Conservation (phyloP, 1,284 basidiomycete species). For the Takashimella koratensis region DNA sequence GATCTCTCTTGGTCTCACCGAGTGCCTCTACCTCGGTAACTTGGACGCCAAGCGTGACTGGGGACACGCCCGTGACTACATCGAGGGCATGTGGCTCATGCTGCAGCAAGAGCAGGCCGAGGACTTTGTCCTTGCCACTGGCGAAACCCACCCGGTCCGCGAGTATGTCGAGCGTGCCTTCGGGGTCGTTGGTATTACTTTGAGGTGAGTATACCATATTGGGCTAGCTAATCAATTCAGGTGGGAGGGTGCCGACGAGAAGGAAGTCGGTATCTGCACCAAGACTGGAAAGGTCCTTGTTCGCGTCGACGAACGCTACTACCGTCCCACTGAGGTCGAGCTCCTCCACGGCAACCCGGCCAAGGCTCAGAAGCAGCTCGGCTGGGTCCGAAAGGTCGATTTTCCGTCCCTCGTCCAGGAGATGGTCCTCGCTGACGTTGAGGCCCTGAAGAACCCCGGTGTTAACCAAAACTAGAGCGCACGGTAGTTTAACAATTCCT, state of each 20-base stretch:
- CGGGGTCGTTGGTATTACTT: slow-evolving; percentile 59
- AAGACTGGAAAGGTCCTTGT: slow-evolving; percentile 8
- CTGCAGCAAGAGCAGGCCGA: slow-evolving; percentile 70
- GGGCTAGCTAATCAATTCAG: too few species aligned
- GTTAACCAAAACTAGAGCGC: too few species aligned
- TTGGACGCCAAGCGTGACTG: slow-evolving; percentile 87
- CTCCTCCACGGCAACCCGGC: slow-evolving; percentile 42
- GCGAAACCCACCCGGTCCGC: slow-evolving; percentile 84
- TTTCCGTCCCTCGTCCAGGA: slow-evolving; percentile 79
- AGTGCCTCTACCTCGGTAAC: slow-evolving; percentile 84
- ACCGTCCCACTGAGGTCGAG: slow-evolving; percentile 79
- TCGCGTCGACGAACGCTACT: slow-evolving; percentile 31
- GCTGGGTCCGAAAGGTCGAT: slow-evolving; percentile 77
- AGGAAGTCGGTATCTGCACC: slow-evolving; percentile 36
- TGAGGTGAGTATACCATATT: too few species aligned
- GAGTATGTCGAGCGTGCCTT: slow-evolving; percentile 87
- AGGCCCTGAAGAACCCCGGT: too few species aligned
- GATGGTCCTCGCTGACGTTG: slow-evolving; percentile 58
- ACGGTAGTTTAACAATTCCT: too few species aligned
- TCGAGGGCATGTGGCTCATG: slow-evolving; percentile 94
- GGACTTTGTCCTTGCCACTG: slow-evolving; percentile 88
- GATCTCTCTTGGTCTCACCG: slow-evolving; percentile 76
- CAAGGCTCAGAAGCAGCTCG: slow-evolving; percentile 76
- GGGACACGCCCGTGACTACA: slow-evolving; percentile 86
- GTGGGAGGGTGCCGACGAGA: slow-evolving; percentile 71